Base-by-base conservation (phyloP, 805 yeast genomes). In the Danielozyma ontarioensis region DNA sequence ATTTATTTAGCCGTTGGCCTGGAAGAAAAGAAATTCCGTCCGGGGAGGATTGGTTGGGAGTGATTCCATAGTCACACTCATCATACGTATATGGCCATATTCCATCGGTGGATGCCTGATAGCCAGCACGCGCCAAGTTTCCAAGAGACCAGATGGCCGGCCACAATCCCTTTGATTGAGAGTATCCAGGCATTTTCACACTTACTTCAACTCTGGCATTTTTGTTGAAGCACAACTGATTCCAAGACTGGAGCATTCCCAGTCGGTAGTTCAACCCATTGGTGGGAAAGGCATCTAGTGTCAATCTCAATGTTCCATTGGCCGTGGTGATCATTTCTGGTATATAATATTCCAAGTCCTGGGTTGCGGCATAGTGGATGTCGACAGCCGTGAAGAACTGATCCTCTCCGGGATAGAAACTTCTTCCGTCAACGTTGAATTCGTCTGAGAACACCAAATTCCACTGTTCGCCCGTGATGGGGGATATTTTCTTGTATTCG, bases 101-200 rank as follows among this genome's bases (percentile, higher is more conserved):
- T 38, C 97, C 97, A 17, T 89, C 95, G 3, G 96, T 78, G 3
- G 90, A 68, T 4, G 95, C 87, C 64, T 76, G 61, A 53, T 76
- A 89, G 10, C 97, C 97, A 0, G 97, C 94, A 47, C 97, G 76
- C 18, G 83, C 97, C 44, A 89, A 68, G 52, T 89, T 89, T 28
- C 97, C 97, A 77, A 89, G 68, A 3, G 96, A 74, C 97, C 97
- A 89, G 37, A 86, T 48, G 68, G 96, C 97, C 1, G 97, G 97
- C 97, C 97, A 89, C 42, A 88, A 64, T 13, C 97, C 97, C 4
- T 81, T 67, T 19, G 80, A 70, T 35, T 76, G 65, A 47, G 95
- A 95, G 45, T 72, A 74, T 41, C 85, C 84, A 22, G 97, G 96
- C 41, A 89, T 61, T 37, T 72, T 72, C 0, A 83, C 89, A 6